Percentiles rank a stretch among this genome's conserved stretches.
phyloP scores from a whole-genome alignment of 2,329 filamentous ascomycete species.

The Colletotrichum costaricense region DNA sequence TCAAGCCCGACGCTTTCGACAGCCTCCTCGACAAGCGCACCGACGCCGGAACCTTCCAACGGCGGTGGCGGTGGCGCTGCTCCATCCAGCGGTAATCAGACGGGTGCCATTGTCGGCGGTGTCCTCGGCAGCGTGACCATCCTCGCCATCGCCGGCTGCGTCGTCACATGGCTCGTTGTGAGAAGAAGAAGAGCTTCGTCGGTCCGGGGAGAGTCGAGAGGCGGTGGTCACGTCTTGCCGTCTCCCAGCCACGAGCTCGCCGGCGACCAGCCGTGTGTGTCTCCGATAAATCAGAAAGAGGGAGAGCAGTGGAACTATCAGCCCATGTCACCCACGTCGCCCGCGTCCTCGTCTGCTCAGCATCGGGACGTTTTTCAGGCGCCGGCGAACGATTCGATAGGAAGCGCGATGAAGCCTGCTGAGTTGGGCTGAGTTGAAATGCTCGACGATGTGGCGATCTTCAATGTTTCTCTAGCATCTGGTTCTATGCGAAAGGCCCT shows the following conservation, averaged over 20 bases:
- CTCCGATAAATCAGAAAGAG: not conserved
- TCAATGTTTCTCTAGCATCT: not conserved
- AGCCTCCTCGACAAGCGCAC: not conserved
- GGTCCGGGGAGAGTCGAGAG: not conserved
- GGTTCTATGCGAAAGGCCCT: not conserved
- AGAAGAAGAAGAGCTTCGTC: not conserved
- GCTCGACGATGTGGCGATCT: not conserved
- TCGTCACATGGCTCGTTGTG: conserved; percentile 9
- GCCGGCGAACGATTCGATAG: not conserved
- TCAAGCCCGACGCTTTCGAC: not conserved
- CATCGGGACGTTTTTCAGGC: not conserved
- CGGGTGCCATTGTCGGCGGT: conserved; percentile 20
- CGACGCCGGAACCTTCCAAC: not conserved
- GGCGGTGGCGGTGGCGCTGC: not conserved
- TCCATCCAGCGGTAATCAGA: not conserved
- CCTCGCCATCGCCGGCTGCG: conserved; percentile 10
- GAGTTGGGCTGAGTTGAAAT: conserved; percentile 3
- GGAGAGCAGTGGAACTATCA: not conserved
- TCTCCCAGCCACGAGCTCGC: not conserved
- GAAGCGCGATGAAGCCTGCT: conserved; percentile 18
- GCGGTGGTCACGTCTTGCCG: not conserved
- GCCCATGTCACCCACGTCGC: not conserved
- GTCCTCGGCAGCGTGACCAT: conserved; percentile 10
- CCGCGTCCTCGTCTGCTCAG: not conserved
- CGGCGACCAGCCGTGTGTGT: not conserved